Evolutionary conservation across 345 rosid species (phyloP).

Genomic region (Citrus australasica): DNA sequence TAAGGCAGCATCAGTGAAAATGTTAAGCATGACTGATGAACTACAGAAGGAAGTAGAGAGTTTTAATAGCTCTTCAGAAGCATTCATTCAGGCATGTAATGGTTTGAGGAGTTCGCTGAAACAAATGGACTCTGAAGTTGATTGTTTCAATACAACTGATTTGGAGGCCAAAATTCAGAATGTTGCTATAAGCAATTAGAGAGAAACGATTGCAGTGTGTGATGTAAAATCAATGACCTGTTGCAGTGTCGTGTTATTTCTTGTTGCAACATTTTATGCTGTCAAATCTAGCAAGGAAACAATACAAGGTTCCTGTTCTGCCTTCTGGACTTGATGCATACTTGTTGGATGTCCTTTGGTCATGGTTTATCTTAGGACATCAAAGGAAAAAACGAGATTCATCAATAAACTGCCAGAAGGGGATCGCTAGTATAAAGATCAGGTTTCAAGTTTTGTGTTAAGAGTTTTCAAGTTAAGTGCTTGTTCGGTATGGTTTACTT

Average conservation of each 20-base stretch:
- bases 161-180: conserved; percentile 45
- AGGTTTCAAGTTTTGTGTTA: no score
- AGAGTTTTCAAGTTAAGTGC: no score
- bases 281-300: not conserved
- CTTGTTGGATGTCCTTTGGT: not conserved
- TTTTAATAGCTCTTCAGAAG: conserved; percentile 40
- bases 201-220: not conserved
- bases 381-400: no score
- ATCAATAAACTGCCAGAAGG: no score
- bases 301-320: not conserved
- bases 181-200: conserved; percentile 39
- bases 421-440: no score
- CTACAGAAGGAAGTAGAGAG: conserved; percentile 42
- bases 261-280: not conserved
- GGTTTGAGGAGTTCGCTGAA: conserved; percentile 40
- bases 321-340: not conserved
- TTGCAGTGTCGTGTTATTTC: not conserved
- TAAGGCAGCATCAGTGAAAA: conserved; percentile 35
- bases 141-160: conserved; percentile 25
- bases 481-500: no score
- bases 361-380: not conserved
- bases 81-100: conserved; percentile 48
- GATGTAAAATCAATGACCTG: not conserved
- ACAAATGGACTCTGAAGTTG: conserved; percentile 42
- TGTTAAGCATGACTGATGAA: conserved; percentile 29